Evolutionary conservation across 805 yeast species (phyloP).

Genomic region (Metschnikowia matae): DNA sequence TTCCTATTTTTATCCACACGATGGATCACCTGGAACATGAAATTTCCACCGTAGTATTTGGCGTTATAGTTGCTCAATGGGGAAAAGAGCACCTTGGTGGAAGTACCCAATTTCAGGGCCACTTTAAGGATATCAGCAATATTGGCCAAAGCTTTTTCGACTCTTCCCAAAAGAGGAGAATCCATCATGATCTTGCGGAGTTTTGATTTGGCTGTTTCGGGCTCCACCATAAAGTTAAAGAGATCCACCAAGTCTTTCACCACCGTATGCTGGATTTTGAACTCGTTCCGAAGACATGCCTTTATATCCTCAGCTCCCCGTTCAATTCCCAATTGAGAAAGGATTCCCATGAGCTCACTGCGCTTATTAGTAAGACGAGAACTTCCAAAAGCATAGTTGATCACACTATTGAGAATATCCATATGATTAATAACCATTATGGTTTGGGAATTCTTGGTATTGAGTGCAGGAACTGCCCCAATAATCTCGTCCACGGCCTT

Average conservation of each 20-base stretch:
- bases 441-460: conserved; percentile 43
- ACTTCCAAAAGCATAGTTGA: conserved; percentile 60
- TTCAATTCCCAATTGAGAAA: conserved; percentile 76
- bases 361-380: conserved; percentile 63
- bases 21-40: conserved; percentile 84
- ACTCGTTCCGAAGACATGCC: conserved; percentile 41
- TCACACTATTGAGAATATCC: conserved; percentile 67
- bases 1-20: conserved; percentile 51
- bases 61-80: conserved; percentile 85
- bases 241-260: conserved; percentile 69
- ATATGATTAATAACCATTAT: conserved; percentile 72
- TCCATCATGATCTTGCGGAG: conserved; percentile 71
- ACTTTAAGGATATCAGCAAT: conserved; percentile 55
- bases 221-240: conserved; percentile 72
- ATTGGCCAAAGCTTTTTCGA: conserved; percentile 62
- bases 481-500: conserved; percentile 77
- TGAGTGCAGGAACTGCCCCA: conserved; percentile 62
- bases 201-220: conserved; percentile 58
- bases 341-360: conserved; percentile 58
- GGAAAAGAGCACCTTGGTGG: conserved; percentile 54
- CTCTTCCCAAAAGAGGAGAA: conserved; percentile 55
- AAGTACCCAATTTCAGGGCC: conserved; percentile 56
- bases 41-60: conserved; percentile 70
- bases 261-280: conserved; percentile 76
- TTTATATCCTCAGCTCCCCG: conserved; percentile 58